Evolutionary conservation across 495 filamentous ascomycete species (phyloP).

Genomic region (Chaetomium cochliodes): DNA sequence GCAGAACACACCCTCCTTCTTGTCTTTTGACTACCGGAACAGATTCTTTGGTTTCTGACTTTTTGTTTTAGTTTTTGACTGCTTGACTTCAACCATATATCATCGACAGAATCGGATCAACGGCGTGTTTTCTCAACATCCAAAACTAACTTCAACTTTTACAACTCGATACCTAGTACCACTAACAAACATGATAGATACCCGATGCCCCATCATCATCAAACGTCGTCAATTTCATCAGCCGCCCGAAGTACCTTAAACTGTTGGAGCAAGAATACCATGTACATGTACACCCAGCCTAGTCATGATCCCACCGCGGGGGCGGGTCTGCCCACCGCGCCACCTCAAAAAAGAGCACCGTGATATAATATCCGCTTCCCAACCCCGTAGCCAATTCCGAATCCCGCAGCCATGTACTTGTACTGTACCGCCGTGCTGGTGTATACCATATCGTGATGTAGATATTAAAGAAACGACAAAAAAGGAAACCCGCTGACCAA

Average conservation of each 20-base stretch:
- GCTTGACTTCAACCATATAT: too few species aligned
- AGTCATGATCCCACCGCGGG: background rate
- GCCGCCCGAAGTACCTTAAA: background rate
- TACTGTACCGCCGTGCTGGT: background rate
- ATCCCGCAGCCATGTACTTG: background rate
- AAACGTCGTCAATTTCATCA: constrained; percentile 6
- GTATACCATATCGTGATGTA: background rate
- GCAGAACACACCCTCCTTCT: too few species aligned
- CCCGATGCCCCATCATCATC: background rate
- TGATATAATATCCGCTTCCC: constrained; percentile 3
- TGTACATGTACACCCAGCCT: background rate
- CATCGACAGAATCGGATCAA: too few species aligned
- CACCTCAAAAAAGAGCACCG: background rate
- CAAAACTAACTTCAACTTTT: too few species aligned
- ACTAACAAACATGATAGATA: background rate
- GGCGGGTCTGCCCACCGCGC: background rate
- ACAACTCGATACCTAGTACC: too few species aligned
- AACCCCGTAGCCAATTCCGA: background rate
- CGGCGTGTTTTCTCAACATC: too few species aligned
- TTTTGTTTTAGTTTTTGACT: too few species aligned
- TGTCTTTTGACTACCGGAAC: too few species aligned
- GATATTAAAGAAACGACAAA: background rate
- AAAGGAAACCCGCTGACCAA: constrained; percentile 2
- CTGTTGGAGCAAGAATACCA: constrained; percentile 4
- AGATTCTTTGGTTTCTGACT: too few species aligned